phyloP scores from a whole-genome alignment of 2,329 filamentous ascomycete genomes.

The Simplicillium aogashimaense region DNA sequence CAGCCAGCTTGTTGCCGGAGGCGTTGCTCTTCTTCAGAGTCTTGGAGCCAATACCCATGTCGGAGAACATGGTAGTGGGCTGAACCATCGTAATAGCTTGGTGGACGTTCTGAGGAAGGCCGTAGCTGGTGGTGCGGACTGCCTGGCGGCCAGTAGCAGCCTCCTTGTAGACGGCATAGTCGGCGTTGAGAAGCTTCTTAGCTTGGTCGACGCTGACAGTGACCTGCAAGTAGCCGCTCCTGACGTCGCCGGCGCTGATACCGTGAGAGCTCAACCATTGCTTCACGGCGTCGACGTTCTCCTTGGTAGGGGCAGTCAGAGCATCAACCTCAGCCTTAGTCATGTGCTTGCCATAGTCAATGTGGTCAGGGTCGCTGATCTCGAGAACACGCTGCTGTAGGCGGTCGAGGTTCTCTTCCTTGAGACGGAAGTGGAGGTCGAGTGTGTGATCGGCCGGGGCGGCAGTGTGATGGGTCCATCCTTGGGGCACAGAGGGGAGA shows the following conservation, averaged over 20 bases:
- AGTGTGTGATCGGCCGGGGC: not conserved
- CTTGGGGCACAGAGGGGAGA: not conserved
- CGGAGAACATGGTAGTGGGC: conserved; percentile 1
- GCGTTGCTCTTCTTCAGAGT: not conserved
- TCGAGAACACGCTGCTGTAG: conserved; percentile 1
- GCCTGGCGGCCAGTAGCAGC: not conserved
- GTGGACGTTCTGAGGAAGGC: not conserved
- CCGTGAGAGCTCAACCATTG: not conserved
- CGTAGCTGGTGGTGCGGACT: not conserved
- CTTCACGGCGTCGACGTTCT: not conserved
- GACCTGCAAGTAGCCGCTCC: not conserved
- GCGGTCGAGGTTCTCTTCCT: not conserved
- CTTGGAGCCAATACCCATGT: not conserved
- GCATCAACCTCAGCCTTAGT: conserved; percentile 1
- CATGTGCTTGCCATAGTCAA: conserved; percentile 2
- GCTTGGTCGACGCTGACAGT: not conserved
- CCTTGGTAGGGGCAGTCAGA: conserved; percentile 1
- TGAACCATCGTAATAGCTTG: conserved; percentile 1
- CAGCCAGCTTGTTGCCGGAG: not conserved
- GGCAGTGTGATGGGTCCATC: not conserved
- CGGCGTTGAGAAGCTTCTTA: not conserved
- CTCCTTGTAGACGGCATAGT: not conserved
- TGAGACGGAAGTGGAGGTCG: not conserved
- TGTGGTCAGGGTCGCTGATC: conserved; percentile 1
- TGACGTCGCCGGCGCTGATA: not conserved